Evolutionary conservation across 139 green algal species (phyloP).

Genomic region (Chlamydomonas incerta): DNA sequence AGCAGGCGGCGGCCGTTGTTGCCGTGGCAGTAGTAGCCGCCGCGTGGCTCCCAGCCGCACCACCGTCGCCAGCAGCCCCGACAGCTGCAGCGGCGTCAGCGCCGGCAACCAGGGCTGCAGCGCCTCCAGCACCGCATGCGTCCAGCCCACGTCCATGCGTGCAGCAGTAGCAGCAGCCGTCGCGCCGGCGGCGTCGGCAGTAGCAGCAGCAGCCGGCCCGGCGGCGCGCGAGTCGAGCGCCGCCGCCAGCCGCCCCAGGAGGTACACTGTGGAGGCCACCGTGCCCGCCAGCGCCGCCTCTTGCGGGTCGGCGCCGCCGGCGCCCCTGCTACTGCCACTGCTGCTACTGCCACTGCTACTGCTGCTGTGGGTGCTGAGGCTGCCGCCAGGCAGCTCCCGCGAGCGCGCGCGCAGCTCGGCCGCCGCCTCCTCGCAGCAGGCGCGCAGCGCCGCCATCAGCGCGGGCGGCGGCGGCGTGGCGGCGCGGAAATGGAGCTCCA

Average conservation of each 20-base stretch:
- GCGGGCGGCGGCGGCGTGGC: background rate
- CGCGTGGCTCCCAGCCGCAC: background rate
- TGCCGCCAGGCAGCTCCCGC: background rate
- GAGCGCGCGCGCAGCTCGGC: background rate
- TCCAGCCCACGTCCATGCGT: background rate
- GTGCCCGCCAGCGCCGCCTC: background rate
- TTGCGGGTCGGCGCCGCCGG: background rate
- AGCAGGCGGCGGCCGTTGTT: background rate
- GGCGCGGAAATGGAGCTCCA: constrained; percentile 10
- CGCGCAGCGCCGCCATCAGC: background rate
- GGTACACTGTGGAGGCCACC: constrained; percentile 15
- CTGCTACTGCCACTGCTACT: background rate
- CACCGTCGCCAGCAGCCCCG: background rate
- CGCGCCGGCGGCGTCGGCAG: background rate
- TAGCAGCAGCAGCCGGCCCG: background rate
- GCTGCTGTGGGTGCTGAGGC: background rate
- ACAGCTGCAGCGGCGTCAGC: constrained; percentile 33
- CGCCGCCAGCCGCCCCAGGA: background rate
- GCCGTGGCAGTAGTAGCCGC: background rate
- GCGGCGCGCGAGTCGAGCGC: background rate
- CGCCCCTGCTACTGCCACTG: background rate
- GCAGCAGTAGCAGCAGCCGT: background rate
- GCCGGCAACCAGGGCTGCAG: background rate
- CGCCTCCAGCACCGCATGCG: background rate
- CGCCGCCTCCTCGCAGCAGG: background rate